Evolutionary conservation across 805 yeast genomes (phyloP).

Genomic region (Nakazawaea wyomingensis): DNA sequence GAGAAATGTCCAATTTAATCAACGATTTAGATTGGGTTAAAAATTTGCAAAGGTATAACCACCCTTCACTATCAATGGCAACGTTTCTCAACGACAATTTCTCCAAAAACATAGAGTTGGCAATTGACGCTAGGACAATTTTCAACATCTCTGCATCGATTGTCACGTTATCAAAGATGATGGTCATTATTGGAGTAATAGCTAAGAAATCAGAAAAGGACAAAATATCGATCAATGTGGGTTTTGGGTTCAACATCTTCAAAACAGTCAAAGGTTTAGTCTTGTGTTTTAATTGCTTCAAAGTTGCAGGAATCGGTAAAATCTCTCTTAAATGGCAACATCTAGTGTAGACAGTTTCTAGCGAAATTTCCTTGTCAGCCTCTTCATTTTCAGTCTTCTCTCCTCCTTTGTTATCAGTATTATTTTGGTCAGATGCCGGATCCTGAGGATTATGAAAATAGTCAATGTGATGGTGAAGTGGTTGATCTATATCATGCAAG

Average conservation of each 20-base stretch:
- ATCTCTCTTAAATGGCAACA: slow-evolving; percentile 47
- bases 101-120: slow-evolving; percentile 38
- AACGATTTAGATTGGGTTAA: slow-evolving; percentile 36
- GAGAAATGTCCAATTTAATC: slow-evolving; percentile 51
- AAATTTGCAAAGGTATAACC: slow-evolving; percentile 47
- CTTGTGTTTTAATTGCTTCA: slow-evolving; percentile 49
- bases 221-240: slow-evolving; percentile 51
- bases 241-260: slow-evolving; percentile 52
- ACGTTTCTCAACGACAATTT: slow-evolving; percentile 52
- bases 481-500: slow-evolving; percentile 61
- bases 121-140: slow-evolving; percentile 41
- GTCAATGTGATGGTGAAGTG: slow-evolving; percentile 44
- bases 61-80: slow-evolving; percentile 46
- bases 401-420: slow-evolving; percentile 8
- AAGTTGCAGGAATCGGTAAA: slow-evolving; percentile 44
- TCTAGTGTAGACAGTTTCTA: slow-evolving; percentile 45
- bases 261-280: slow-evolving; percentile 47
- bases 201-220: slow-evolving; percentile 55
- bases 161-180: slow-evolving; percentile 53
- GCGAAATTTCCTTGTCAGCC: slow-evolving; percentile 24
- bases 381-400: slow-evolving; percentile 4
- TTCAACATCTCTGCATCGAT: slow-evolving; percentile 50
- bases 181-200: slow-evolving; percentile 48
- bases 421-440: slow-evolving; percentile 24
- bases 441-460: slow-evolving; percentile 23